Evolutionary conservation across 2,329 filamentous ascomycete species (phyloP), one percentile per base, ranked within the genome.

Genomic region (Penicillium polonicum): DNA sequence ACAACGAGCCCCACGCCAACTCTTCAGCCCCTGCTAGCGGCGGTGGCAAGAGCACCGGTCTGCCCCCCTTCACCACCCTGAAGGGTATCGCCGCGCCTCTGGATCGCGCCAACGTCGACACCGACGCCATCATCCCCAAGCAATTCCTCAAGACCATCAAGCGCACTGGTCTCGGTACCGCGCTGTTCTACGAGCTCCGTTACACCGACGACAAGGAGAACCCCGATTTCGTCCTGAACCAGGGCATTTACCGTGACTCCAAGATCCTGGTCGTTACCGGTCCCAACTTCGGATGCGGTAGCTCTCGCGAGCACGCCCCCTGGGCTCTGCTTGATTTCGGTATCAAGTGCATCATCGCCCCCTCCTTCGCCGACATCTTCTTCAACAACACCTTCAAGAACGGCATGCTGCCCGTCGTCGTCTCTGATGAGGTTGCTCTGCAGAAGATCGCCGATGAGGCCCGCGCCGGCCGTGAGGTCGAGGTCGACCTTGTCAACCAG

Each of bases 351-450:
- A 83, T 97, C 70, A 96, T 97, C 67, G 94, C 93, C 1, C 91
- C 91, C 1, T 92, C 89, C 1, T 90, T 85, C 66, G 90, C 89
- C 58, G 91, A 96, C 72, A 99, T 99, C 76, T 97, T 97, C 86
- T 95, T 93, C 85, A 97, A 96, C 85, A 99, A 99, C 82, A 94
- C 90, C n/a, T 97, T 97, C 85, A 97, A 99, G 84, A 99, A 99
- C 80, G 93, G 93, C 80, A 97, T 97, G 94, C 82, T 97, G 62
- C 92, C 93, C 48, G 86, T 97, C 60, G 78, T 83, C 58, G 89
- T 97, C 71, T 79, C 83, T 33, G 86, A 93, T 74, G 77, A 85
- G 64, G 80, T 78, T 1, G 82, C 84, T 33, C 79, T 97, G 4
- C 82, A 89, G 43, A 82, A 82, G 60, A 87, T 97, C 63, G 87